Base-by-base conservation (phyloP, 495 filamentous ascomycete genomes). In the Cercophora newfieldiana region DNA sequence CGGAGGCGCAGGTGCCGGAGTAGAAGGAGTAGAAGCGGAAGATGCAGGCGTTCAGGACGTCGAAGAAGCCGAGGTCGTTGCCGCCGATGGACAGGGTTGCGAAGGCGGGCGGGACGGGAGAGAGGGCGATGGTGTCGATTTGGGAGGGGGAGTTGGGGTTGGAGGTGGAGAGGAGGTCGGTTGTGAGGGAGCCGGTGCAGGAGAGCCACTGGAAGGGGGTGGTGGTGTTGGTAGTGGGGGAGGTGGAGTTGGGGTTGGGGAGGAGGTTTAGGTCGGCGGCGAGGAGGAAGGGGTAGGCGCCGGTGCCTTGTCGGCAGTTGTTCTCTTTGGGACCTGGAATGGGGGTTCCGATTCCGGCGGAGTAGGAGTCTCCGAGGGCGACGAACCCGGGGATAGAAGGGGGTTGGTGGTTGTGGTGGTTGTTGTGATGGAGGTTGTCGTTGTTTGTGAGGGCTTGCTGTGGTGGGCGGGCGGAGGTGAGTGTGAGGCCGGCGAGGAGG, bases 1-100 rank as follows among this genome's bases (percentile, higher is more conserved):
- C 76, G 1, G 68, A 21, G 62, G 79, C 77, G 66, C 80, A 82
- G 3, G 78, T 77, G 19, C 77, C 75, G 55, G 71, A 75, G 69
- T 75, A 77, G 69, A 81, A 78, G 67, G 73, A 73, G 67, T 81
- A 81, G 66, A 81, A 81, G 26, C 77, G 75, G 60, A 81, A 81
- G n/a, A 84, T 73, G 64, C 82, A 84, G 14, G 78, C 74, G 62
- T 79, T 80, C 48, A 84, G 74, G 29, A 83, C 75, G 55, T 75
- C 72, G 67, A 79, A 80, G 70, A 84, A 84, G 66, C 78, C 81
- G 28, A 83, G 75, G 69, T 84, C 81, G 67, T 84, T 82, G 16
- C 82, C 82, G 24, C 80, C 81, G 29, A 84, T 71, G 29, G 78
- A 78, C 10, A 83, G 63, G 3, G 81, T 77, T 0, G 79, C 80